A percentile compares a stretch with the other conserved stretches of the same genome.
phyloP scores from a whole-genome alignment of 2,329 filamentous ascomycete genomes.

The Aspergillus vadensis region DNA sequence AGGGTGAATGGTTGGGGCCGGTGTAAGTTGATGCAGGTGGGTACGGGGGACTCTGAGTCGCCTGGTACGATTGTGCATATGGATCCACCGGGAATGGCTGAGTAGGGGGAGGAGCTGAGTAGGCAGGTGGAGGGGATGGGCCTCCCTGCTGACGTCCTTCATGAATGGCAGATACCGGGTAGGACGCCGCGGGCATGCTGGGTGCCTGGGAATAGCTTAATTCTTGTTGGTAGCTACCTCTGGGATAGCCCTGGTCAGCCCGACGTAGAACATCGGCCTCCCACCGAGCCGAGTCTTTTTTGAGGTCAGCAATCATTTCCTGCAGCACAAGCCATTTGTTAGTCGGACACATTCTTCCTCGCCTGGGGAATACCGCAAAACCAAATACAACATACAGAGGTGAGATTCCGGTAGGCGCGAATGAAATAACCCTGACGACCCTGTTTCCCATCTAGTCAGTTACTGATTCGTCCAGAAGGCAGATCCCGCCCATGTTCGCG shows the following conservation, averaged over 20 bases:
- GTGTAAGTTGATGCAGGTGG: conserved; percentile 35
- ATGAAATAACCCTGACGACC: conserved; percentile 73
- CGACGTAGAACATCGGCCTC: conserved; percentile 47
- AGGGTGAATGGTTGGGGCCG: conserved; percentile 36
- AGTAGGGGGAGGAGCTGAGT: conserved; percentile 33
- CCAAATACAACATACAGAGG: conserved; percentile 60
- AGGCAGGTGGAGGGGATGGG: conserved; percentile 41
- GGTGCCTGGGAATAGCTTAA: conserved; percentile 39
- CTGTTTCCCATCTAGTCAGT: conserved; percentile 51
- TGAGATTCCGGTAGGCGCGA: conserved; percentile 76
- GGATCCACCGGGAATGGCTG: conserved; percentile 41
- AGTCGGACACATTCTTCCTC: conserved; percentile 19
- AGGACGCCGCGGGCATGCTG: conserved; percentile 42
- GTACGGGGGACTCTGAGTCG: conserved; percentile 39
- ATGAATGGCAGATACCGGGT: conserved; percentile 40
- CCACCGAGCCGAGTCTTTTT: conserved; percentile 56
- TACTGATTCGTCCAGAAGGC: conserved; percentile 13
- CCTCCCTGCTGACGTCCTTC: conserved; percentile 42
- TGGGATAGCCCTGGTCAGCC: conserved; percentile 43
- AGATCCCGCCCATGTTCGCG: neutral
- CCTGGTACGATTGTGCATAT: conserved; percentile 37
- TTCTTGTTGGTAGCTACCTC: conserved; percentile 47
- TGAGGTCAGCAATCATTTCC: conserved; percentile 59
- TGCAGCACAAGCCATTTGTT: conserved; percentile 29
- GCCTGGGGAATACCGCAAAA: neutral